These are phyloP conservation scores for Phaffia rhodozyma DNA, from an alignment of 1,284 basidiomycete species.

Conservation along the genomic window DNA sequence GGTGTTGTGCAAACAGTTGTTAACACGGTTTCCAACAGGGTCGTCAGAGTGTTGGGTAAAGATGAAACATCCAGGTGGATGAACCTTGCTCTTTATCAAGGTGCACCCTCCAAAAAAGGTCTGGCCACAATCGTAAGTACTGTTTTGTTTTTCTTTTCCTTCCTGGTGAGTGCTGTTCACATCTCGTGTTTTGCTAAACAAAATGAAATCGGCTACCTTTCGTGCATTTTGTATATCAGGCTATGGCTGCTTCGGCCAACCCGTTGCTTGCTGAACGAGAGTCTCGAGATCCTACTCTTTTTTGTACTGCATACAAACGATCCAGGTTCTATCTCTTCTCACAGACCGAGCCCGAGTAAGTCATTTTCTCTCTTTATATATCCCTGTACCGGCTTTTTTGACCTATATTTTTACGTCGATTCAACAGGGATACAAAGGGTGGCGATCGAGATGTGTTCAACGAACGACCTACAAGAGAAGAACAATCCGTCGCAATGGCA, in stretches of 20 bases:
- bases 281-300: constrained; percentile 77
- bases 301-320: constrained; percentile 86
- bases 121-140: constrained; percentile 60
- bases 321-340: constrained; percentile 97
- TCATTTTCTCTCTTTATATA: constrained; percentile 17
- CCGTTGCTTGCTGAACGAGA: constrained; percentile 78
- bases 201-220: not conserved
- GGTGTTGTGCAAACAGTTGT: constrained; percentile 50
- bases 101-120: constrained; percentile 75
- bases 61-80: constrained; percentile 88
- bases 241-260: constrained; percentile 91
- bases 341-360: constrained; percentile 75
- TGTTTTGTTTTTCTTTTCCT: not conserved
- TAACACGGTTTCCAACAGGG: constrained; percentile 85
- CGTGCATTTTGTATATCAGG: constrained; percentile 38
- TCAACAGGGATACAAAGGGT: constrained; percentile 60
- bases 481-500: constrained; percentile 75
- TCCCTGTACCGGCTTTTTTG: not conserved
- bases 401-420: constrained; percentile 3
- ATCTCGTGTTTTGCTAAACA: not conserved
- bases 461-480: constrained; percentile 91
- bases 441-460: constrained; percentile 97
- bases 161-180: not conserved
- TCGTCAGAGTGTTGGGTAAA: constrained; percentile 80
- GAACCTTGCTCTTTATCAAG: constrained; percentile 83